A percentile compares a stretch with the other conserved stretches of the same genome.
phyloP scores from a whole-genome alignment of 1,284 basidiomycete genomes.

The Apiotrichum montevideense region DNA sequence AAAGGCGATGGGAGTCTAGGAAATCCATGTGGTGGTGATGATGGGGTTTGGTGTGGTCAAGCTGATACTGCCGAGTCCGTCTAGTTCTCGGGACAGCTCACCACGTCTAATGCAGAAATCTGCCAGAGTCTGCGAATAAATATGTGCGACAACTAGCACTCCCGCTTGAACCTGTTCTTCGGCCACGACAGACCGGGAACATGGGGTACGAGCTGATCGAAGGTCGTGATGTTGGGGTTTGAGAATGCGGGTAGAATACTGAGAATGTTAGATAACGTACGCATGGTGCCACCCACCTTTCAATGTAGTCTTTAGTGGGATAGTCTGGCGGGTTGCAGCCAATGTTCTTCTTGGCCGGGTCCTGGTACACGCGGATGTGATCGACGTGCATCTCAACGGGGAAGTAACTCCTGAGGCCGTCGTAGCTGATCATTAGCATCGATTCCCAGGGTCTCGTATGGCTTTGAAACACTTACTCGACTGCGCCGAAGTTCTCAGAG shows the following conservation, averaged over 20 bases:
- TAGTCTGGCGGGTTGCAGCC: constrained; percentile 51
- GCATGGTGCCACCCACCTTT: neutral
- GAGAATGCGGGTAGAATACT: constrained; percentile 26
- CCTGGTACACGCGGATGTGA: constrained; percentile 47
- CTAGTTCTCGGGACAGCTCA: too few relatives aligned
- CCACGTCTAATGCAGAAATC: too few relatives aligned
- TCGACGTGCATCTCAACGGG: constrained; percentile 38
- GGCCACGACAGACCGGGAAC: constrained; percentile 14
- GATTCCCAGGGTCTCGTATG: neutral
- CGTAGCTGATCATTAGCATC: neutral
- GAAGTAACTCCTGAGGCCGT: neutral
- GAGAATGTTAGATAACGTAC: neutral
- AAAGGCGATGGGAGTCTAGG: too few relatives aligned
- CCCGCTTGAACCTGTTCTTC: constrained; percentile 33
- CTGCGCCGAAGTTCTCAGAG: constrained; percentile 65
- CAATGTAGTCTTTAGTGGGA: constrained; percentile 56
- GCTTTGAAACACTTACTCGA: constrained; percentile 51
- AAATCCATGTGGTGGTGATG: too few relatives aligned
- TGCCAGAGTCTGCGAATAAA: too few relatives aligned
- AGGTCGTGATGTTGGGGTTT: constrained; percentile 32
- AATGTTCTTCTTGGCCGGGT: constrained; percentile 38
- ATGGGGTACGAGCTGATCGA: constrained; percentile 1
- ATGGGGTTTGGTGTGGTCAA: too few relatives aligned
- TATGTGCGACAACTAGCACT: constrained; percentile 15
- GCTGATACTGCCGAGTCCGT: too few relatives aligned